Evolutionary conservation across 805 yeast genomes (phyloP).

Genomic region (Sugiyamaella boreocaroliniensis): DNA sequence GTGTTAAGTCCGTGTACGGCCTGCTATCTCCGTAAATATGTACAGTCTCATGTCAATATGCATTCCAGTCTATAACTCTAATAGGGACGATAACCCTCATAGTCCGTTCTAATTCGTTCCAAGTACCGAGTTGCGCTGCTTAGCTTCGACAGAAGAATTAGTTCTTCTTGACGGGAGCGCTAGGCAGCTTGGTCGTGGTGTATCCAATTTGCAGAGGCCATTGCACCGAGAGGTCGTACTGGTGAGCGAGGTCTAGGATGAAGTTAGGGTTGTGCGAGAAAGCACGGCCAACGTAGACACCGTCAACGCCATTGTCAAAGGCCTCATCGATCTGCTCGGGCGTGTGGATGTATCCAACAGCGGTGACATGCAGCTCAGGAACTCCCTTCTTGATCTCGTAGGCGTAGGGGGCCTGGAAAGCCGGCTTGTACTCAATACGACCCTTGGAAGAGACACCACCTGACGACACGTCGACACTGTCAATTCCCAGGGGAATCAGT

Average conservation of each 20-base stretch:
- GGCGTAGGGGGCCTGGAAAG: conserved; percentile 38
- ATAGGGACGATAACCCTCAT: too few species aligned
- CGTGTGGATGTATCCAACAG: conserved; percentile 41
- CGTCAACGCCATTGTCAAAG: conserved; percentile 40
- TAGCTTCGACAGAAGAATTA: too few species aligned
- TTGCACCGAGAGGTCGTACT: conserved; percentile 38
- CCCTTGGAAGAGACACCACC: conserved; percentile 48
- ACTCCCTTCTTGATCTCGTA: conserved; percentile 38
- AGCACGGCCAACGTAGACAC: conserved; percentile 41
- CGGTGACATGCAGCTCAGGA: conserved; percentile 40
- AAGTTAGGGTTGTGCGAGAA: conserved; percentile 47
- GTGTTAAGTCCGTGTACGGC: too few species aligned
- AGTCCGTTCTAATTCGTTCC: too few species aligned
- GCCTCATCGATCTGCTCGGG: conserved; percentile 36
- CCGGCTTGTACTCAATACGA: conserved; percentile 29
- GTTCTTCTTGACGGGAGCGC: too few species aligned
- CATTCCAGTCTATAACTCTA: too few species aligned
- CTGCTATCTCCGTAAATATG: too few species aligned
- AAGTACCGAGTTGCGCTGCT: too few species aligned
- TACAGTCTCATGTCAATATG: too few species aligned
- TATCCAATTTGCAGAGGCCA: conserved; percentile 30
- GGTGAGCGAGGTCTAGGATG: conserved; percentile 45
- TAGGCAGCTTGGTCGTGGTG: conserved; percentile 2
- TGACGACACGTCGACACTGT: conserved; percentile 48
- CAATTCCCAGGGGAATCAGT: conserved; percentile 34